Base-by-base conservation (phyloP, 495 filamentous ascomycete genomes). In the Xylaria nigripes region DNA sequence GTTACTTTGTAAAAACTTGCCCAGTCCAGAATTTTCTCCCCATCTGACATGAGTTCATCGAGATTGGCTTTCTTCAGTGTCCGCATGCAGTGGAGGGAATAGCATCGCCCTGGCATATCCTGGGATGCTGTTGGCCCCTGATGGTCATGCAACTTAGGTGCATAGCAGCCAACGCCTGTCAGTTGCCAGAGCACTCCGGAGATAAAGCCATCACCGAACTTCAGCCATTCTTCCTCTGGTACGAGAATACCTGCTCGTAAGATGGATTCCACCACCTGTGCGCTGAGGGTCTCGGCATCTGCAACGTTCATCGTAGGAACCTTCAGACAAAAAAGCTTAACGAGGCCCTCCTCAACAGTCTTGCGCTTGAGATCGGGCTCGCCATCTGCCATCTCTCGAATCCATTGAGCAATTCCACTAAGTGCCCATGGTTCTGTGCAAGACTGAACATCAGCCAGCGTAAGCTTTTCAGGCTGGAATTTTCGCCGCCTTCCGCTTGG, bases 251-350 rank as follows among this genome's bases (percentile, higher is more conserved):
- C 89, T 41, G 85, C 82, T 2, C 78, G 73, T 49, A 90, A 77
- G 90, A 99, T 95, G 30, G 85, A 81, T 34, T 80, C 74, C 1
- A 96, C 87, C 1, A 96, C 87, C 46, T 80, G 82, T 42, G 83
- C 79, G 44, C 87, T 86, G 19, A 99, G 74, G 6, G 85, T 84
- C 65, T 99, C 93, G 1, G 94, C 94, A 76, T 97, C 93, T 2
- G 93, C 90, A 43, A 90, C 90, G 61, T 99, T 97, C 93, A 99
- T 97, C 0, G 92, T 99, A 1, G 94, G 90, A 2, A 99, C 90
- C 68, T 95, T 96, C 70, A 90, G 83, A 15, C 90, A 95, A 66
- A 99, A 97, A 19, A 99, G 73, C 8, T 84, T 88, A 21, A 96
- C 84, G 40, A 97, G 80, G 2, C 87, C 91, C 49, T 96, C 90